phyloP scores from a whole-genome alignment of 192 early-diverging fungal species.

The Backusella sp. region DNA sequence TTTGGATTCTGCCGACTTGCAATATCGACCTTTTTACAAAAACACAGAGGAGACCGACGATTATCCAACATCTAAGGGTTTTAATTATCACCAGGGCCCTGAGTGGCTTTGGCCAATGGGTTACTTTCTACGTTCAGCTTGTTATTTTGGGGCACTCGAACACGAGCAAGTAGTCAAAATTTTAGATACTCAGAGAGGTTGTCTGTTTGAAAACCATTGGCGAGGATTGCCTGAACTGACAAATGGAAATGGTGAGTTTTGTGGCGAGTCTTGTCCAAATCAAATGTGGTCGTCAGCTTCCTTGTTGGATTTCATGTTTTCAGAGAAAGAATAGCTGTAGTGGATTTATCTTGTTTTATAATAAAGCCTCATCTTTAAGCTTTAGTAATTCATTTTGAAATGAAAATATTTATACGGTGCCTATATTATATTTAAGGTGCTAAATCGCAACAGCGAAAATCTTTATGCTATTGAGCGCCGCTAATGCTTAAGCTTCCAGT shows the following conservation, averaged over 20 bases:
- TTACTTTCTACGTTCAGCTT: slow-evolving; percentile 84
- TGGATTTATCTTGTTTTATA: too few relatives aligned
- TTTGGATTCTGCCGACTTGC: slow-evolving; percentile 88
- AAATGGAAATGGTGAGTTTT: slow-evolving; percentile 77
- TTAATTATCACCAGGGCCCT: slow-evolving; percentile 96
- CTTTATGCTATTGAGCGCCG: too few relatives aligned
- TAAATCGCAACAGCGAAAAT: too few relatives aligned
- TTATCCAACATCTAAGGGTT: slow-evolving; percentile 84
- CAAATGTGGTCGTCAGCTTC: slow-evolving; percentile 91
- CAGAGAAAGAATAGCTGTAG: background rate
- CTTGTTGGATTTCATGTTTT: slow-evolving; percentile 59
- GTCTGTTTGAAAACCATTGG: slow-evolving; percentile 69
- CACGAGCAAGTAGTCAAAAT: slow-evolving; percentile 55
- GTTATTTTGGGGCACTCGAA: slow-evolving; percentile 60
- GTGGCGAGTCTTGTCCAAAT: slow-evolving; percentile 84
- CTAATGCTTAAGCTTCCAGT: too few relatives aligned
- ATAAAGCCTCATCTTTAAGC: too few relatives aligned
- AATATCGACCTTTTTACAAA: slow-evolving; percentile 91
- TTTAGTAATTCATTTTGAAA: too few relatives aligned
- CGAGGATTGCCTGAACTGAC: slow-evolving; percentile 94
- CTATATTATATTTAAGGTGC: too few relatives aligned
- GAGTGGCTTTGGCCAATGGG: slow-evolving; percentile 98
- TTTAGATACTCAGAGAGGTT: slow-evolving; percentile 76
- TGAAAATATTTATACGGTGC: too few relatives aligned
- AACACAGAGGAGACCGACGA: slow-evolving; percentile 89